phyloP scores from a whole-genome alignment of 257 asterid genomes.

The Nicotiana otophora region DNA sequence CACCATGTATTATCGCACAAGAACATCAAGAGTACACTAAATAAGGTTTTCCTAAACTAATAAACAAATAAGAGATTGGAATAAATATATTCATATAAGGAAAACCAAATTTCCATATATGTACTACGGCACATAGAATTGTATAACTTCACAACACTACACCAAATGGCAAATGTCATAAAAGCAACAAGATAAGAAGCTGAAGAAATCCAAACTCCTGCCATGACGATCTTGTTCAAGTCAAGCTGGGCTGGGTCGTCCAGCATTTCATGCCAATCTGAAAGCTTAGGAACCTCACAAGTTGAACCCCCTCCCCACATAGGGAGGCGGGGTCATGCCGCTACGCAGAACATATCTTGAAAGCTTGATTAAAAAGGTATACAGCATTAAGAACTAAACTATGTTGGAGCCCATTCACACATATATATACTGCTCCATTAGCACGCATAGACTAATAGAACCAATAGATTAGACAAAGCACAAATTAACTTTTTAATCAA shows the following conservation, averaged over 20 bases:
- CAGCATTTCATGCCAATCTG: neutral
- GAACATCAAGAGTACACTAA: neutral
- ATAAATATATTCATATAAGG: neutral
- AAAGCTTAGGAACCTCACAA: neutral
- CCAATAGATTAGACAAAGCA: neutral
- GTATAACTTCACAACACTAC: neutral
- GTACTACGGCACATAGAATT: neutral
- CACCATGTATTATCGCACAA: neutral
- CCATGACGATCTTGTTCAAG: neutral
- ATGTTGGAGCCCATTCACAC: neutral
- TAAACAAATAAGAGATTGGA: neutral
- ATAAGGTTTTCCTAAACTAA: neutral
- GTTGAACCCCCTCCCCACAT: neutral
- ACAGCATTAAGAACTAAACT: neutral
- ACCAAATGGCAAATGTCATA: neutral
- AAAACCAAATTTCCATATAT: neutral
- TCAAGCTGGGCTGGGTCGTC: neutral
- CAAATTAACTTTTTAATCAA: neutral
- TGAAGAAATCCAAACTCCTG: neutral
- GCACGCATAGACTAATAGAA: neutral
- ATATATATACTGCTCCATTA: neutral
- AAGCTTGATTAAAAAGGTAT: neutral
- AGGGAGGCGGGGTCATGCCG: neutral
- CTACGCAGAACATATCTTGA: neutral
- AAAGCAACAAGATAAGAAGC: neutral